Evolutionary conservation across 1,284 basidiomycete genomes (phyloP).

Genomic region (Inonotus obliquus): DNA sequence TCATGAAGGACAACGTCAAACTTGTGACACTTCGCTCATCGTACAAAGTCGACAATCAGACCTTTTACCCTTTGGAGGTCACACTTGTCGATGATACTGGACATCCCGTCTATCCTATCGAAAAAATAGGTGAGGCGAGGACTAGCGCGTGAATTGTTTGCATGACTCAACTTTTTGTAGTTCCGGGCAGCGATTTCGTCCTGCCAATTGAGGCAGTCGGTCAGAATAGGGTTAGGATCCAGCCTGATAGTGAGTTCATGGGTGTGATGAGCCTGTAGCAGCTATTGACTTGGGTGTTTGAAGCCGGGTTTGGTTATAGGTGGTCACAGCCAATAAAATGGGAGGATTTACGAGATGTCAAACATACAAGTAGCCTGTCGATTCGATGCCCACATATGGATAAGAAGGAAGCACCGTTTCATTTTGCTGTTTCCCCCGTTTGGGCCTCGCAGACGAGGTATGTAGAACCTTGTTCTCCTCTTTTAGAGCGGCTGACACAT

Average conservation of each 20-base stretch:
- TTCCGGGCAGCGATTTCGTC: conserved; percentile 85
- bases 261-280: background rate
- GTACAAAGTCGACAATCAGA: conserved; percentile 90
- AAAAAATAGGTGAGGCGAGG: conserved; percentile 70
- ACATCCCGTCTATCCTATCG: conserved; percentile 74
- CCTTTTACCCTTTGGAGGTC: conserved; percentile 90
- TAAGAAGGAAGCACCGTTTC: conserved; percentile 85
- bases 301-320: conserved; percentile 92
- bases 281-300: conserved; percentile 11
- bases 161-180: conserved; percentile 30
- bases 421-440: conserved; percentile 87
- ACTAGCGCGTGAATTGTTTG: background rate
- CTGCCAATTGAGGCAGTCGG: conserved; percentile 91
- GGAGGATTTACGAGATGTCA: conserved; percentile 67
- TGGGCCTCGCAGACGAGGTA: conserved; percentile 60
- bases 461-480: background rate
- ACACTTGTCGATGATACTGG: conserved; percentile 86
- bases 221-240: conserved; percentile 78
- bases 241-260: conserved; percentile 80
- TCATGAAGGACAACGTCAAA: conserved; percentile 92
- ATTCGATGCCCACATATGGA: conserved; percentile 86
- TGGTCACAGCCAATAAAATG: conserved; percentile 92
- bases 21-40: conserved; percentile 93
- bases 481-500: background rate
- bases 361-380: conserved; percentile 34